Percentiles rank a stretch among this genome's conserved stretches.
phyloP scores from a whole-genome alignment of 2,329 filamentous ascomycete species.

The Bipolaris bicolor region DNA sequence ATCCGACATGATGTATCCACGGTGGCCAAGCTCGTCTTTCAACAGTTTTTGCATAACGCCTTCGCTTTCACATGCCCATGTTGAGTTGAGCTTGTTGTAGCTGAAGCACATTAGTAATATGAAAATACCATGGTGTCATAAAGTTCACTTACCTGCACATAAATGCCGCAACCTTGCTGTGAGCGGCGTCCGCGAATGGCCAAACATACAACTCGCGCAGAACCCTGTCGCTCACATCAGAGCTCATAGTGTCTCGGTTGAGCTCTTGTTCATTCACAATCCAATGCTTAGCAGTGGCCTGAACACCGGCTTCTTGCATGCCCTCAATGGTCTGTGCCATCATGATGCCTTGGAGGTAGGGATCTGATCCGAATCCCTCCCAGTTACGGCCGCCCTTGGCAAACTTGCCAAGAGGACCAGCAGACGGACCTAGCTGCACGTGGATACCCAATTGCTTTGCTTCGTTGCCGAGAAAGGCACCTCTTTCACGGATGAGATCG shows the following conservation, averaged over 20 bases:
- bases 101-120: conserved; percentile 13
- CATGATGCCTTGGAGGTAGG: conserved; percentile 55
- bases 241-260: conserved; percentile 52
- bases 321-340: conserved; percentile 54
- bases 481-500: conserved; percentile 43
- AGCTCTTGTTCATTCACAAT: conserved; percentile 73
- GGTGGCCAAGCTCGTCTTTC: conserved; percentile 60
- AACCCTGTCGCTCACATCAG: conserved; percentile 73
- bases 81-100: conserved; percentile 55
- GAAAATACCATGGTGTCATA: not conserved
- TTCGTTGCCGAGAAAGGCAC: conserved; percentile 47
- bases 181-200: conserved; percentile 77
- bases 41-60: conserved; percentile 57
- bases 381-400: conserved; percentile 54
- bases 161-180: conserved; percentile 64
- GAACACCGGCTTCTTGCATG: conserved; percentile 53
- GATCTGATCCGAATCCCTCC: conserved; percentile 58
- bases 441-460: conserved; percentile 53
- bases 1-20: conserved; percentile 55
- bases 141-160: conserved; percentile 50
- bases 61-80: conserved; percentile 59
- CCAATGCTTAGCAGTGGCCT: conserved; percentile 54
- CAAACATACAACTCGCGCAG: conserved; percentile 78
- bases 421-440: conserved; percentile 52
- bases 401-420: conserved; percentile 50